Conservation (phyloP, 768 basidiomycete genomes). For the Tephrocybe rancida region DNA sequence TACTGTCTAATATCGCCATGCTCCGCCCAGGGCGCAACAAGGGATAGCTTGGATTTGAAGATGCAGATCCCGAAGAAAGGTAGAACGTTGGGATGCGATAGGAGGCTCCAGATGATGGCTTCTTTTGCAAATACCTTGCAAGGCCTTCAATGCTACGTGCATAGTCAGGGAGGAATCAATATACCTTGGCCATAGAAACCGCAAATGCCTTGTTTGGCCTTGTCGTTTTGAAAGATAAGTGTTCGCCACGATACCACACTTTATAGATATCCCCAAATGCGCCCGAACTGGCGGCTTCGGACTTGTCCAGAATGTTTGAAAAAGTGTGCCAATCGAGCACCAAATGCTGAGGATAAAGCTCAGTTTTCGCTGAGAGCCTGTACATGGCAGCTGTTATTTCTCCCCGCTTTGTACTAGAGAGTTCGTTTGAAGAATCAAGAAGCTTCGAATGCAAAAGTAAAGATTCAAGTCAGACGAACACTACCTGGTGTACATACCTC, state of each 20-base stretch:
- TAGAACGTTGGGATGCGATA: slow-evolving; percentile 1
- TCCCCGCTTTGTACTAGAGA: neutral
- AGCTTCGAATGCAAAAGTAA: neutral
- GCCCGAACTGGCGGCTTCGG: neutral
- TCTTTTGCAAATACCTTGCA: neutral
- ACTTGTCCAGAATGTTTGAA: neutral
- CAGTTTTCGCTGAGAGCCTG: neutral
- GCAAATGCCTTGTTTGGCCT: neutral
- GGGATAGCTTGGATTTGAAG: neutral
- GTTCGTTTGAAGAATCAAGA: neutral
- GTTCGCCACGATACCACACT: neutral
- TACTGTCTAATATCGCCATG: neutral
- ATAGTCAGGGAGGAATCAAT: neutral
- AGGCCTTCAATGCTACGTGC: neutral
- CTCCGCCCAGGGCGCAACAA: slow-evolving; percentile 2
- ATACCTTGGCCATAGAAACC: neutral
- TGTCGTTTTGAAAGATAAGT: neutral
- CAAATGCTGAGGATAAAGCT: neutral
- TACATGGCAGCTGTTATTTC: neutral
- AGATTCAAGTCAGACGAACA: neutral
- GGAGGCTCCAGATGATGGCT: slow-evolving; percentile 3
- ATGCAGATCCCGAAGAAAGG: neutral
- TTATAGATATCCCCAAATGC: slow-evolving; percentile 1
- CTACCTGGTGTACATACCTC: neutral
- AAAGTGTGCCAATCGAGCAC: neutral